Base-by-base conservation (phyloP, 345 rosid genomes). In the Boechera stricta region DNA sequence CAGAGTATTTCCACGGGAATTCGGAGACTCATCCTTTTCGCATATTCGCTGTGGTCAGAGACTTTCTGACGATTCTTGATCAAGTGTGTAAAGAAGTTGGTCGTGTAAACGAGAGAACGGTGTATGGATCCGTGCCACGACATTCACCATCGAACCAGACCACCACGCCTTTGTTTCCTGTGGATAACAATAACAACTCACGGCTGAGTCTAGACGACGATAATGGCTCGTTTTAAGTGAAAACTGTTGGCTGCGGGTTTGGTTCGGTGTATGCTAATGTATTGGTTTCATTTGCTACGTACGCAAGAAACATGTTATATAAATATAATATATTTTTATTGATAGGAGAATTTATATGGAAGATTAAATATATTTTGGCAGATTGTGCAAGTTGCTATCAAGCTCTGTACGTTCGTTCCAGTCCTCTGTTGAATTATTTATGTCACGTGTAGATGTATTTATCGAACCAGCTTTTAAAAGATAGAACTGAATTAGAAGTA, bases 61-160 rank as follows among this genome's bases (percentile, higher is more conserved):
- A 90, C 85, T 93, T 96, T 70, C 90, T 95, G 62, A 80, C 88
- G 29, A 79, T 84, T 74, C 99, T 95, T 15, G 99, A 95, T 78
- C 91, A 82, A 64, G 99, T 88, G 8, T 95, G 99, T 82, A 95
- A 84, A 82, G 97, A 95, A 79, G 97, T 90, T 68, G 96, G 96
- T 13, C 91, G 84, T 83, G 83, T 90, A 69, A 91, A 93, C 21
- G 97, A 95, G 80, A 83, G 97, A 68, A 91, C 87, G 2, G 83
- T 90, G 64, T 88, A 74, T 39, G 85, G 93, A 56, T 84, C 91
- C 4, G 88, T 72, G 8, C 75, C 70, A 15, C 82, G 89, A 7
- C 84, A 86, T 4, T 64, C 87, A 61, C 80, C 82, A 1, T 57
- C 68, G 12, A 83, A 74, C 69, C 75, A 85, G 41, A 53, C 62